Evolutionary conservation across 202 grass and related monocot genomes (phyloP).

Genomic region (Saccharum hybrid): DNA sequence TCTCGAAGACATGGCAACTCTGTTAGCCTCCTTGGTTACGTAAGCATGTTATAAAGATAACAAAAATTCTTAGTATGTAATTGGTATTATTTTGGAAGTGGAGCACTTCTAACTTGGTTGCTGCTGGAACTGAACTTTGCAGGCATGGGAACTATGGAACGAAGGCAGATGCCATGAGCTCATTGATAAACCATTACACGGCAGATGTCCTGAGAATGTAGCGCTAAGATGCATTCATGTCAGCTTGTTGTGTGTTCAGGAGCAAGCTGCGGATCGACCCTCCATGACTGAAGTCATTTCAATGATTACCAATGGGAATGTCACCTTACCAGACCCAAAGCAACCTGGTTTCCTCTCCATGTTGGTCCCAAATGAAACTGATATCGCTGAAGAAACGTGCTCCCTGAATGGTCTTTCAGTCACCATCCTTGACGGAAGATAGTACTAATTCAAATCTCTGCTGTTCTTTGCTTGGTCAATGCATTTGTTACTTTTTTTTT

Average conservation of each 20-base stretch:
- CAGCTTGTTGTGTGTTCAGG: constrained; percentile 55
- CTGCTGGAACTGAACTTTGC: constrained; percentile 20
- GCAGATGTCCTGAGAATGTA: constrained; percentile 35
- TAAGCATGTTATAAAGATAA: constrained; percentile 25
- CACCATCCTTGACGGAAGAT: constrained; percentile 51
- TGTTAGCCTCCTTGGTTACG: constrained; percentile 59
- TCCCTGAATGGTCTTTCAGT: constrained; percentile 54
- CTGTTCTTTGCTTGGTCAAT: too few species aligned
- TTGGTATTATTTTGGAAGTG: background rate
- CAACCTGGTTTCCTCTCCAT: constrained; percentile 57
- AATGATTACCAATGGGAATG: constrained; percentile 47
- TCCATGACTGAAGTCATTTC: constrained; percentile 47
- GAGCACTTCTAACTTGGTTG: constrained; percentile 7
- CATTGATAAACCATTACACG: constrained; percentile 43
- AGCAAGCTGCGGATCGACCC: constrained; percentile 49
- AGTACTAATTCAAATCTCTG: background rate
- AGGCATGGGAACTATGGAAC: constrained; percentile 74
- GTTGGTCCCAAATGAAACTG: constrained; percentile 20
- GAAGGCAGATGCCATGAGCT: constrained; percentile 53
- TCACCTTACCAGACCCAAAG: constrained; percentile 37
- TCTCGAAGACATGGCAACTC: constrained; percentile 37
- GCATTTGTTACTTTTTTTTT: too few species aligned
- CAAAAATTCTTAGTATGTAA: background rate
- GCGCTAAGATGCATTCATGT: constrained; percentile 54
- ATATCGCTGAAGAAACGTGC: background rate